A percentile compares a stretch with the other conserved stretches of the same genome.
Conservation (phyloP, 306 rosid genomes). For the Abrus precatorius region DNA sequence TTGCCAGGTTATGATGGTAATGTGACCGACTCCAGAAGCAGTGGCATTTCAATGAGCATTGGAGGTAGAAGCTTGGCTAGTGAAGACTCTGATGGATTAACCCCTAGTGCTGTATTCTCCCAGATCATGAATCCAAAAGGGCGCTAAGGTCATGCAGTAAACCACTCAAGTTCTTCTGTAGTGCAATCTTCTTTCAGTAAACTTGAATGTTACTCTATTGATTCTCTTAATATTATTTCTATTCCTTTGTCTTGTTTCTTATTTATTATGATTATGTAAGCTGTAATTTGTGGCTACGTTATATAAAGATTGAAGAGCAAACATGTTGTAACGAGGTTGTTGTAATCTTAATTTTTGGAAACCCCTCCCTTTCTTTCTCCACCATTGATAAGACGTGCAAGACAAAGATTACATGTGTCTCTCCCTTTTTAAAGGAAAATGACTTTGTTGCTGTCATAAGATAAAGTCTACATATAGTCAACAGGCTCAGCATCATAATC, state of each 20-base stretch:
- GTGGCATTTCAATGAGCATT: slow-evolving; percentile 94
- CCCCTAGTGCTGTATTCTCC: slow-evolving; percentile 97
- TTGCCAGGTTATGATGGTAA: slow-evolving; percentile 64
- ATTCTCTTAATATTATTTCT: slow-evolving; percentile 46
- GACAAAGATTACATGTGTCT: not conserved
- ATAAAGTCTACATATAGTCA: not conserved
- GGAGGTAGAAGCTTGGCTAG: slow-evolving; percentile 99
- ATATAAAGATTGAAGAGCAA: slow-evolving; percentile 51
- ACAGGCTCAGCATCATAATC: slow-evolving; percentile 9
- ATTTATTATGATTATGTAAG: slow-evolving; percentile 57
- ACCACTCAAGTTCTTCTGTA: slow-evolving; percentile 31
- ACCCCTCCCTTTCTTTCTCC: not conserved
- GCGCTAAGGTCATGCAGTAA: slow-evolving; percentile 63
- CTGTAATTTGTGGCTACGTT: slow-evolving; percentile 57
- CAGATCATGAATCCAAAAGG: slow-evolving; percentile 99
- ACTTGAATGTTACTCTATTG: slow-evolving; percentile 45
- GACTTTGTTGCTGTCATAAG: slow-evolving; percentile 27
- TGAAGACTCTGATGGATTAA: slow-evolving; percentile 94
- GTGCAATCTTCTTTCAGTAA: slow-evolving; percentile 42
- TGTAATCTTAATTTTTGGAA: slow-evolving; percentile 14
- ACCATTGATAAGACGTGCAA: not conserved
- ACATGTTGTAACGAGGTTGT: slow-evolving; percentile 43
- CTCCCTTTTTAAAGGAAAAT: not conserved
- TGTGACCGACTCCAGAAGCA: slow-evolving; percentile 89
- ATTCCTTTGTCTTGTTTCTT: slow-evolving; percentile 40